Conservation (phyloP, 1,139 yeast species). For the Lodderomyces oxycetoniae region DNA sequence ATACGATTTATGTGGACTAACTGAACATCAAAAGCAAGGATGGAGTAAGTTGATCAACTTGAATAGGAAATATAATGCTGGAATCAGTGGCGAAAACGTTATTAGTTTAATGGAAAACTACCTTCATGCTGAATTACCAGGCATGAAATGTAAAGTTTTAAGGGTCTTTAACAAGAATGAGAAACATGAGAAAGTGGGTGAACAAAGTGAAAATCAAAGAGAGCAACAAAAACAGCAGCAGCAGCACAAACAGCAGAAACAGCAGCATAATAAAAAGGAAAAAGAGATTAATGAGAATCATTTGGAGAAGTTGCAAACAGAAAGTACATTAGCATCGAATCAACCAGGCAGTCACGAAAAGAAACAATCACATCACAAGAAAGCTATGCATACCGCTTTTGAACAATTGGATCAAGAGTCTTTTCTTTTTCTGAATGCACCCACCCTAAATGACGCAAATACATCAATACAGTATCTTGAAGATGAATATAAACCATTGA, state of each 20-base stretch:
- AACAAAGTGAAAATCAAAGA: not conserved
- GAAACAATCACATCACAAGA: conserved; percentile 5
- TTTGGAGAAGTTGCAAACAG: not conserved
- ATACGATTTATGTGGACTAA: conserved; percentile 25
- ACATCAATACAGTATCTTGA: conserved; percentile 12
- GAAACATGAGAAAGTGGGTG: not conserved
- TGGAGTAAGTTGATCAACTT: conserved; percentile 35
- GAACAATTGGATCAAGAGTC: conserved; percentile 27
- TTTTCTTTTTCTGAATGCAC: conserved; percentile 19
- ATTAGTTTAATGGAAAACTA: conserved; percentile 37
- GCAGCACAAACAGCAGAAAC: conserved; percentile 2
- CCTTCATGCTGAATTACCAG: conserved; percentile 22
- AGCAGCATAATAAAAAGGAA: not conserved
- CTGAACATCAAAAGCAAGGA: conserved; percentile 28
- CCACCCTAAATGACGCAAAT: conserved; percentile 7
- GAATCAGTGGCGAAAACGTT: conserved; percentile 35
- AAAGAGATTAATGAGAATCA: not conserved
- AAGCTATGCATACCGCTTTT: conserved; percentile 25
- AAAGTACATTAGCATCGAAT: not conserved
- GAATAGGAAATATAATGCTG: conserved; percentile 28
- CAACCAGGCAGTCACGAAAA: not conserved
- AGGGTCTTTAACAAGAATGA: conserved; percentile 23
- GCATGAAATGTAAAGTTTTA: conserved; percentile 32
- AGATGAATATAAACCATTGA: conserved; percentile 21
- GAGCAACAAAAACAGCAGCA: not conserved